Conservation (phyloP, 495 filamentous ascomycete species). For the Staphylotrichum longicolle region DNA sequence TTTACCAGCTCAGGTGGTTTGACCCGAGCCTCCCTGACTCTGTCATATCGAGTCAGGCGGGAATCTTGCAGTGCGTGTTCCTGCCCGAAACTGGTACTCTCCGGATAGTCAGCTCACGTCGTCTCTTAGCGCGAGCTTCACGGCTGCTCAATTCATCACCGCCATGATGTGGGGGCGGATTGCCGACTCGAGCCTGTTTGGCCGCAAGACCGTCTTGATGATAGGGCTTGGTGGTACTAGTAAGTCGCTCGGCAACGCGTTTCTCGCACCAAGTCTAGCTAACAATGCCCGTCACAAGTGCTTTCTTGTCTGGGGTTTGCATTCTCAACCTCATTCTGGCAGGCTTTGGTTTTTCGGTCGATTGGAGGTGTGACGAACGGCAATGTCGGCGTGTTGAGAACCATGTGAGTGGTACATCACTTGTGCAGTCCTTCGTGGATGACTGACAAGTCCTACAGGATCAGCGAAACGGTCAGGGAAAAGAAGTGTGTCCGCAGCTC, state of each 20-base stretch:
- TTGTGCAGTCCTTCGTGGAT: no score
- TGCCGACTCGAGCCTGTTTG: conserved; percentile 66
- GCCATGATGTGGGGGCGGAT: conserved; percentile 81
- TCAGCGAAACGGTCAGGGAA: conserved; percentile 74
- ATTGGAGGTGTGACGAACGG: conserved; percentile 79
- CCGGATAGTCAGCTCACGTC: background rate
- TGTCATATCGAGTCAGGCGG: conserved; percentile 72
- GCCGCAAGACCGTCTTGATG: conserved; percentile 73
- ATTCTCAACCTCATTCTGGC: conserved; percentile 67
- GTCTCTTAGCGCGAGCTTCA: conserved; percentile 59
- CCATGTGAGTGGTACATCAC: conserved; percentile 50
- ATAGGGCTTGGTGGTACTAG: conserved; percentile 70
- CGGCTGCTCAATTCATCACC: conserved; percentile 78
- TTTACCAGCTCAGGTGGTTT: conserved; percentile 73
- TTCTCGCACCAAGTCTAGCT: no score
- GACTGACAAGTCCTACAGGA: conserved; percentile 37
- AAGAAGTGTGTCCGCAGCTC: conserved; percentile 28
- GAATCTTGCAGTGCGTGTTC: conserved; percentile 57
- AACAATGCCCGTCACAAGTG: conserved; percentile 32
- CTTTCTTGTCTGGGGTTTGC: conserved; percentile 76
- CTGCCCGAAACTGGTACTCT: background rate
- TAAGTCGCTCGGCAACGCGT: conserved; percentile 19
- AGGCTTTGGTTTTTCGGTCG: conserved; percentile 70
- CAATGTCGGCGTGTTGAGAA: conserved; percentile 76
- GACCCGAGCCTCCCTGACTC: conserved; percentile 61